Evolutionary conservation across 176 grass and related monocot species (phyloP).

Genomic region (Alloteropsis semialata): DNA sequence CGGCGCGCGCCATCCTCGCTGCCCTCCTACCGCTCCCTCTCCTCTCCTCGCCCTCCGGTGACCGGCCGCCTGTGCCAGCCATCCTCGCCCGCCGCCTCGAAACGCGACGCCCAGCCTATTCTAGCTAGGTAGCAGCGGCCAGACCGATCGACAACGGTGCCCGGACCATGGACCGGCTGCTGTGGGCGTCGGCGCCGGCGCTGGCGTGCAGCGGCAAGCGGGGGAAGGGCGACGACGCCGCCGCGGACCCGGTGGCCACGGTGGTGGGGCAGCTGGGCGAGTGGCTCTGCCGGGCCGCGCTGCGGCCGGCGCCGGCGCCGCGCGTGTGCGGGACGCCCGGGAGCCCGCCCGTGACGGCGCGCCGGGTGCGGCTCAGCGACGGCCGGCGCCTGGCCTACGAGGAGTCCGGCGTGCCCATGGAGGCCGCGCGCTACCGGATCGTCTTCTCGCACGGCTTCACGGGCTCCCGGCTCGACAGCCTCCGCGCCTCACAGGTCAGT

Average conservation of each 20-base stretch:
- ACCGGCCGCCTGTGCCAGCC: too few species aligned
- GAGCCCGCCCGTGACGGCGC: constrained; percentile 64
- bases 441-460: constrained; percentile 69
- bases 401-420: constrained; percentile 61
- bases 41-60: background rate
- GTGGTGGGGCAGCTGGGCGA: constrained; percentile 39
- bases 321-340: constrained; percentile 62
- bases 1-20: background rate
- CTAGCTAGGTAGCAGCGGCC: too few species aligned
- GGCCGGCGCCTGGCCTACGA: constrained; percentile 67
- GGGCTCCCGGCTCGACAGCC: constrained; percentile 49
- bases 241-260: background rate
- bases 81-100: background rate
- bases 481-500: constrained; percentile 44
- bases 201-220: constrained; percentile 1
- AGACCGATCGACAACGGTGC: too few species aligned
- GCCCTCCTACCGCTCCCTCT: background rate
- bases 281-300: constrained; percentile 42
- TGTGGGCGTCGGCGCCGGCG: background rate
- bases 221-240: background rate
- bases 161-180: background rate
- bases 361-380: constrained; percentile 49
- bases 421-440: constrained; percentile 53
- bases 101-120: background rate
- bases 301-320: constrained; percentile 47